Evolutionary conservation across 345 rosid genomes (phyloP).

Genomic region (Corymbia maculata): DNA sequence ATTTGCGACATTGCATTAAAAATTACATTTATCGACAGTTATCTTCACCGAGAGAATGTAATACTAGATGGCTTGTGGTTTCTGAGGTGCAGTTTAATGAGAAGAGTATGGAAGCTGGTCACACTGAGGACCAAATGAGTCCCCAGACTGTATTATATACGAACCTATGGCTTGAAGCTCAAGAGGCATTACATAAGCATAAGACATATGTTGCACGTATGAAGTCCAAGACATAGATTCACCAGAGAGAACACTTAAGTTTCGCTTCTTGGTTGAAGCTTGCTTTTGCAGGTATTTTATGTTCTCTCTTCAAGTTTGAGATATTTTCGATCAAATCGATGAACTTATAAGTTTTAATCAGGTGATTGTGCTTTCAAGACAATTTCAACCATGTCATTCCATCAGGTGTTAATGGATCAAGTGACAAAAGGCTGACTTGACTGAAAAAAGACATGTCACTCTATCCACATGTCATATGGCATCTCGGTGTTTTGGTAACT

Average conservation of each 20-base stretch:
- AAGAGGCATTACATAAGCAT: conserved; percentile 25
- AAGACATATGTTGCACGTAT: conserved; percentile 5
- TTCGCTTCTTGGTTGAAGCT: not conserved
- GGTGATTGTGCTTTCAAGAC: not conserved
- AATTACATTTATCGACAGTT: not conserved
- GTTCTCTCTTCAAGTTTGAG: not conserved
- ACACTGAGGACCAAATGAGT: conserved; percentile 9
- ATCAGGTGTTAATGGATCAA: not conserved
- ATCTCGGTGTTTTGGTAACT: not conserved
- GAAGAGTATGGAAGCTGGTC: conserved; percentile 6
- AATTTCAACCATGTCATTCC: not conserved
- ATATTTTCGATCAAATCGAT: not conserved
- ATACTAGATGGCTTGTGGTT: not conserved
- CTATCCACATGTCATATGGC: not conserved
- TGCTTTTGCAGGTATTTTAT: not conserved
- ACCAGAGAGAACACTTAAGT: not conserved
- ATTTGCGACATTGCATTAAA: not conserved
- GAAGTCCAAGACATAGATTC: not conserved
- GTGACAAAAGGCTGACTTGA: not conserved
- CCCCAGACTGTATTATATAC: conserved; percentile 21
- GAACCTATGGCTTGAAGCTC: conserved; percentile 33
- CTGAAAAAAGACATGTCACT: not conserved
- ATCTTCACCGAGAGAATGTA: not conserved
- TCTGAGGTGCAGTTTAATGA: conserved; percentile 17
- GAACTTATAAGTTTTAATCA: not conserved